Evolutionary conservation across 2,329 filamentous ascomycete species (phyloP), one percentile per base, ranked within the genome.

Genomic region (Lomentospora prolificans): DNA sequence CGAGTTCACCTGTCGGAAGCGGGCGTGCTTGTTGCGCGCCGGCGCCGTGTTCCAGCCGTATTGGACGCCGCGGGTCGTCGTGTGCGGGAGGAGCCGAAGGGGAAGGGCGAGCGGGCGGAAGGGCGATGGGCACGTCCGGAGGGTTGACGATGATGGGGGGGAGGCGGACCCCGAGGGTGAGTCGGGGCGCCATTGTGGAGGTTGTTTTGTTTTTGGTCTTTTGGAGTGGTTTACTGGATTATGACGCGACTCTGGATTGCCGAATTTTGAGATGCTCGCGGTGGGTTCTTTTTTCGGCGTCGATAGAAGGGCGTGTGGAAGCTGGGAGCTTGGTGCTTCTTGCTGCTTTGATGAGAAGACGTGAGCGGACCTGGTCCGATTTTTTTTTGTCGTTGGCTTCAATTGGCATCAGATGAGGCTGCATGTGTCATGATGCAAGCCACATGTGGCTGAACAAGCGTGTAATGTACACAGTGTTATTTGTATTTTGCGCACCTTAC

Each of bases 21-120:
- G 80, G 53, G 71, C 74, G 57, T 78, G 79, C 65, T 79, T 80
- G 61, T 66, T 68, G 58, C 77, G 77, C 27, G 70, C 64, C 55
- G 77, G 71, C 57, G 76, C 72, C 2, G 81, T 85, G 56, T 73
- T 75, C 82, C 82, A 86, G 64, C 82, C 82, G 65, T 80, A 77
- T 60, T 80, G 76, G 64, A 81, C 74, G 65, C 75, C 72, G 65
- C 76, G 77, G 59, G 65, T 67, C 57, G 72, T 64, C 31, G 70
- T 75, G 55, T 70, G 71, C 51, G 75, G 72, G 62, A 79, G 71
- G 59, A 77, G 69, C 55, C 71, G 67, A 60, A 70, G 69, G 60
- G 64, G 65, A 9, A 12, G 22, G 27, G 62, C 58, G 58, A 33
- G 30, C 17, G 48, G 31, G 14, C 3, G 22, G 10, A n/a, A 25